Base-by-base conservation (phyloP, 495 filamentous ascomycete species). In the Annulohypoxylon nitens region DNA sequence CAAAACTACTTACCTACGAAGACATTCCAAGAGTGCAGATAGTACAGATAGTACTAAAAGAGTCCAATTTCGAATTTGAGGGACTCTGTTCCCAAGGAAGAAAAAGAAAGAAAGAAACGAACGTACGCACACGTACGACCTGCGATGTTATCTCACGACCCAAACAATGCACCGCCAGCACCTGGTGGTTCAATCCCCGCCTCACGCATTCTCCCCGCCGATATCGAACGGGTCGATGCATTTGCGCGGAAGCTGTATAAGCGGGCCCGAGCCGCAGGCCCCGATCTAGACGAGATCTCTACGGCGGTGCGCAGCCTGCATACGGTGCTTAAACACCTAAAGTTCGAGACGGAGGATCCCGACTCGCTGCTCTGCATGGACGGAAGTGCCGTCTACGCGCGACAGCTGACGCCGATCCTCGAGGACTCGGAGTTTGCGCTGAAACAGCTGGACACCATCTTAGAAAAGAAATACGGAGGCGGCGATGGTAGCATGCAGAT, bases 371-470 rank as follows among this genome's bases (percentile, higher is more conserved):
- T 88, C 10, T 84, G 81, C 69, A 65, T 55, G 48, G 77, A 81
- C 60, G 67, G 57, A 20, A 77, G 64, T 41, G 69, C 64, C 7
- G 78, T 82, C 54, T 88, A 84, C 64, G 64, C 75, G 14, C 76
- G 82, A n/a, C 77, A 83, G 64, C 75, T 88, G 33, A 75, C 70
- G 0, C 78, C 81, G 3, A 83, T 87, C 60, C 75, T 85, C 53
- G 82, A 86, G 61, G 86, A 87, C 66, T 82, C 82, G 62, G 83
- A 86, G 67, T 82, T 83, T 39, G 78, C 80, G 11, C 80, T 88
- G 18, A 82, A 81, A 67, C 80, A 87, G 69, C 79, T 86, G 12
- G 81, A 83, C 57, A 76, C 79, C 5, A 80, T 86, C 8, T 69
- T 88, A n/a, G 81, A 80, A 37, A 81, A 78, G 69, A 81, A 82